phyloP scores from a whole-genome alignment of 805 yeast species.

The Starmerella tilneyi region DNA sequence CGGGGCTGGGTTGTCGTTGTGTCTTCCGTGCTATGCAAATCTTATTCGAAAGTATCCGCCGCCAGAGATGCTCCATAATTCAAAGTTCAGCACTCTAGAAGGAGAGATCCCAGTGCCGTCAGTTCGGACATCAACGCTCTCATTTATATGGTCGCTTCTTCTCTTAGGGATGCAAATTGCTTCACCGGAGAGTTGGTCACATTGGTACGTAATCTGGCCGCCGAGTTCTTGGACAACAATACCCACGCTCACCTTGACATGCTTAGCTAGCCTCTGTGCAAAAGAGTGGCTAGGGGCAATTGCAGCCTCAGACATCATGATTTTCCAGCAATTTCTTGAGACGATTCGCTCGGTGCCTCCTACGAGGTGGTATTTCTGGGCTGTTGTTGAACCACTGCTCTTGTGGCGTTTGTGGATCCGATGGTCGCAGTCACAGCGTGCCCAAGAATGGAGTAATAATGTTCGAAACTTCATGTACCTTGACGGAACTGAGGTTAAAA shows the following conservation, averaged over 20 bases:
- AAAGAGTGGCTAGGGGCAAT: conserved; percentile 1
- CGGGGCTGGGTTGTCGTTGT: conserved; percentile 8
- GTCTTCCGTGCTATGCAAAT: conserved; percentile 12
- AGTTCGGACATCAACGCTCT: not conserved
- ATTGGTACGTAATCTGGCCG: conserved; percentile 2
- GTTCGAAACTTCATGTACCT: conserved; percentile 12
- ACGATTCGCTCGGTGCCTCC: not conserved
- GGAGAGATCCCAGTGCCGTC: conserved; percentile 7
- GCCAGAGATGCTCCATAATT: conserved; percentile 3
- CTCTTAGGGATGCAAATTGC: conserved; percentile 1
- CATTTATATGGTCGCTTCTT: conserved; percentile 2
- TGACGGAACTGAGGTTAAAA: conserved; percentile 11
- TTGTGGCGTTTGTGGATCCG: not conserved
- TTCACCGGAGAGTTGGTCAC: not conserved
- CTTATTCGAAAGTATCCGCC: conserved; percentile 3
- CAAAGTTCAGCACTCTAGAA: not conserved
- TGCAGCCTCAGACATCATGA: conserved; percentile 7
- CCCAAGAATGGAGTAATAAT: not conserved
- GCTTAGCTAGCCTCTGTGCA: not conserved
- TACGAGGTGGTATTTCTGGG: not conserved
- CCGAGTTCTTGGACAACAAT: not conserved
- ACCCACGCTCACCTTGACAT: not conserved
- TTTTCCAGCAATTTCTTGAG: conserved; percentile 6
- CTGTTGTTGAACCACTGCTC: not conserved
- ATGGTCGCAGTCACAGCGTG: conserved; percentile 2